Conservation (phyloP, 2,329 filamentous ascomycete genomes). For the Xylaria sp. region DNA sequence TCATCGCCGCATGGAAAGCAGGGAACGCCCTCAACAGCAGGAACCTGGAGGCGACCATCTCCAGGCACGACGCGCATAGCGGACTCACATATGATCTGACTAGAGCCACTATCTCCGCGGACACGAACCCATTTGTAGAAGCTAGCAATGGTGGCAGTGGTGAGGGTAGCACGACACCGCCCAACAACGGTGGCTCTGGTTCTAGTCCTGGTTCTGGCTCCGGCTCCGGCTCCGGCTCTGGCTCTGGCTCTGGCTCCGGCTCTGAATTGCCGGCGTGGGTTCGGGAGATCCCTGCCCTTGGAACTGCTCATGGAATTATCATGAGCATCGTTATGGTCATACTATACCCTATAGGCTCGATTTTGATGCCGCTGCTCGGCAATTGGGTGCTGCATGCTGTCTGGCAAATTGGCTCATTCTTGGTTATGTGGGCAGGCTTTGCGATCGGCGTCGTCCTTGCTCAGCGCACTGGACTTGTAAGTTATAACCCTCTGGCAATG, state of each 20-base stretch:
- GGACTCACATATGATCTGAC: conserved; percentile 56
- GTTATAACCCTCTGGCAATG: conserved; percentile 13
- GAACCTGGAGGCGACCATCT: conserved; percentile 47
- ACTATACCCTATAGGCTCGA: conserved; percentile 64
- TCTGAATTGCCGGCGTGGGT: conserved; percentile 2
- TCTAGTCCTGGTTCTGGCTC: conserved; percentile 11
- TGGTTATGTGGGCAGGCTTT: conserved; percentile 62
- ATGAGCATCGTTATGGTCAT: conserved; percentile 65
- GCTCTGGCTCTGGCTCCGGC: conserved; percentile 12
- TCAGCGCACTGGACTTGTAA: conserved; percentile 36
- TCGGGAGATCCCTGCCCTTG: conserved; percentile 25
- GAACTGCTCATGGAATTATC: conserved; percentile 58
- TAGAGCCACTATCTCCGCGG: conserved; percentile 51
- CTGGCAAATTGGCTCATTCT: conserved; percentile 60
- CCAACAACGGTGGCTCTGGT: conserved; percentile 19
- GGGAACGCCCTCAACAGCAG: conserved; percentile 53
- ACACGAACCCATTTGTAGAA: conserved; percentile 58
- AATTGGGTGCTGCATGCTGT: conserved; percentile 63
- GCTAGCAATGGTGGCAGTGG: conserved; percentile 20
- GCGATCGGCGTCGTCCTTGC: conserved; percentile 60
- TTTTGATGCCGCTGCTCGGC: conserved; percentile 64
- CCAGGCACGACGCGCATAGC: conserved; percentile 52
- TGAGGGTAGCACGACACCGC: conserved; percentile 18
- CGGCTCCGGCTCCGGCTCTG: conserved; percentile 8
- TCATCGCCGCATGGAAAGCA: conserved; percentile 62